Evolutionary conservation across 2,329 filamentous ascomycete species (phyloP).

Genomic region (Macrophomina pseudophaseolina): DNA sequence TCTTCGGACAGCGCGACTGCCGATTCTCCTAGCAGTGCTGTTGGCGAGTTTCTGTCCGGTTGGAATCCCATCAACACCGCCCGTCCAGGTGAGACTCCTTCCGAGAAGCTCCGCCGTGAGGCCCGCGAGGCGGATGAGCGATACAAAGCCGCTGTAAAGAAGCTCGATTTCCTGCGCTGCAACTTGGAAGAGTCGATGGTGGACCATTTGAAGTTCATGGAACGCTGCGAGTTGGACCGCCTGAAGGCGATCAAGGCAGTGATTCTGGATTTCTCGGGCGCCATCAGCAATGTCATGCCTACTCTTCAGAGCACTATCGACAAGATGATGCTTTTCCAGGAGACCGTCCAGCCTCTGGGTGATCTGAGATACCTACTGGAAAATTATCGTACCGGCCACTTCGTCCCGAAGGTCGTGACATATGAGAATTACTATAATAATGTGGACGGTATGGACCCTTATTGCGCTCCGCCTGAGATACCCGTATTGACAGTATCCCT

Average conservation of each 20-base stretch:
- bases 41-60: slow-evolving; percentile 86
- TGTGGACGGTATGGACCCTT: slow-evolving; percentile 68
- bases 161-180: slow-evolving; percentile 88
- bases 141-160: slow-evolving; percentile 85
- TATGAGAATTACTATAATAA: slow-evolving; percentile 99
- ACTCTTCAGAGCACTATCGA: slow-evolving; percentile 94
- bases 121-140: slow-evolving; percentile 88
- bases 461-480: too few relatives aligned
- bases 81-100: slow-evolving; percentile 90
- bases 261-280: slow-evolving; percentile 94
- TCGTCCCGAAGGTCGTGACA: slow-evolving; percentile 84
- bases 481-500: background rate
- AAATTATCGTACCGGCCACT: slow-evolving; percentile 94
- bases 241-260: slow-evolving; percentile 98
- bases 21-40: slow-evolving; percentile 83
- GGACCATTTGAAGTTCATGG: slow-evolving; percentile 90
- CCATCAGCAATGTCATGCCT: slow-evolving; percentile 96
- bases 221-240: slow-evolving; percentile 94
- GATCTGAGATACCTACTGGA: slow-evolving; percentile 94
- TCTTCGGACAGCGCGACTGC: slow-evolving; percentile 58
- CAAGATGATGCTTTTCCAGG: slow-evolving; percentile 98
- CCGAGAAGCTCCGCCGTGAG: slow-evolving; percentile 85
- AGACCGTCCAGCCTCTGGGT: slow-evolving; percentile 91
- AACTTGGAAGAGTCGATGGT: slow-evolving; percentile 95
- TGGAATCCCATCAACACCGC: slow-evolving; percentile 93